phyloP scores from a whole-genome alignment of 1,284 basidiomycete genomes.

The Ganoderma resinaceum region DNA sequence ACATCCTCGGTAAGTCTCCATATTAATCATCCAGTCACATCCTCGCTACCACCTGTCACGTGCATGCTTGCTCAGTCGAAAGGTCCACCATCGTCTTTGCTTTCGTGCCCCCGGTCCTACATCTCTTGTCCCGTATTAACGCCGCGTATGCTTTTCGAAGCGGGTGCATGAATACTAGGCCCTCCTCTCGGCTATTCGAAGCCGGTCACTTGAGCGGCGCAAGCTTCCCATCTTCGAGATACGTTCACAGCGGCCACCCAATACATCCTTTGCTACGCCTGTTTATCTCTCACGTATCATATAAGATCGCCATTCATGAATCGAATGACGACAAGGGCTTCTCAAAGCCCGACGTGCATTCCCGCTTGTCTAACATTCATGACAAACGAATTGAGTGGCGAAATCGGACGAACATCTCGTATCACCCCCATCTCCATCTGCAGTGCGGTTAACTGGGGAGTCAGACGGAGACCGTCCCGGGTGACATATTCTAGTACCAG shows the following conservation, averaged over 20 bases:
- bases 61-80: neutral
- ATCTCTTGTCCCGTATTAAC: neutral
- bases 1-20: constrained; percentile 76
- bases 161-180: neutral
- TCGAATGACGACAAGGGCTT: neutral
- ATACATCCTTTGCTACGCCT: neutral
- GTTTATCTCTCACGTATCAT: neutral
- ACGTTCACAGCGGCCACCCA: neutral
- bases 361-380: neutral
- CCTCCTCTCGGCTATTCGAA: neutral
- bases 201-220: neutral
- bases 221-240: neutral
- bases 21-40: neutral
- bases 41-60: neutral
- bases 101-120: neutral
- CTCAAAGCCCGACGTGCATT: too few relatives aligned
- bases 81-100: neutral
- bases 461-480: too few relatives aligned
- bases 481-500: too few relatives aligned
- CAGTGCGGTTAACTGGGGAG: too few relatives aligned
- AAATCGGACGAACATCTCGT: too few relatives aligned
- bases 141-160: neutral
- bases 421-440: too few relatives aligned
- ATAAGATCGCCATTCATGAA: neutral
- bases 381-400: neutral